Percentiles rank a stretch among this genome's conserved stretches.
Evolutionary conservation across 495 filamentous ascomycete genomes (phyloP).

Genomic region (Parathielavia appendiculata): DNA sequence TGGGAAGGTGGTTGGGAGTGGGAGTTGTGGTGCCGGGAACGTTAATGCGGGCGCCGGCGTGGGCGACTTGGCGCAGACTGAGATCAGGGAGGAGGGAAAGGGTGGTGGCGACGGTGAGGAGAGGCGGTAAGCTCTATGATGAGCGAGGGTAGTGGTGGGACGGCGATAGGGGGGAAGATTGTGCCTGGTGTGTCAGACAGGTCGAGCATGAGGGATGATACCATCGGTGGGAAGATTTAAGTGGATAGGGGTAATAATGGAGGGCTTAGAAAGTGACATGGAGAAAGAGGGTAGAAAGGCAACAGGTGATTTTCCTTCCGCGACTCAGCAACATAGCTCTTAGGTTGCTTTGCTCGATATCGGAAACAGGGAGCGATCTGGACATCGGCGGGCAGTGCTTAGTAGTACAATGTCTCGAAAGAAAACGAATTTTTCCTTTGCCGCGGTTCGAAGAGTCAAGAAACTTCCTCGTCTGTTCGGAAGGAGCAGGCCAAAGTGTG

Average conservation of each 20-base stretch:
- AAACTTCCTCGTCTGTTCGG: too few relatives aligned
- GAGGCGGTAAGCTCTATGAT: not conserved
- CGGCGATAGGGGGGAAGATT: not conserved
- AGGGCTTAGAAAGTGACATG: not conserved
- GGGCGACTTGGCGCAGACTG: not conserved
- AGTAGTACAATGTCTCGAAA: too few relatives aligned
- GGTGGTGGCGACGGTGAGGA: not conserved
- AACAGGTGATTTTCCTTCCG: not conserved
- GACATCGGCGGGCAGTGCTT: too few relatives aligned
- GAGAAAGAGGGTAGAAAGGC: not conserved
- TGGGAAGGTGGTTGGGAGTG: not conserved
- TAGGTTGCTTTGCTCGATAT: too few relatives aligned
- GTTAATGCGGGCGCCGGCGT: not conserved
- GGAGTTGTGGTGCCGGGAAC: not conserved
- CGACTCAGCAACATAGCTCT: too few relatives aligned
- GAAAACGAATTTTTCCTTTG: too few relatives aligned
- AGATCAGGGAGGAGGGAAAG: not conserved
- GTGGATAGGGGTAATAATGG: not conserved
- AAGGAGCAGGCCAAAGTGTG: too few relatives aligned
- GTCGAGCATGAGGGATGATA: constrained; percentile 4
- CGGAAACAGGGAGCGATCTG: not conserved
- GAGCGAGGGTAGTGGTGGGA: constrained; percentile 7
- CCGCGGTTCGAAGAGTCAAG: too few relatives aligned
- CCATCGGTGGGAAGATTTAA: not conserved
- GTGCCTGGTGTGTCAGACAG: constrained; percentile 5